Evolutionary conservation across 2,329 filamentous ascomycete species (phyloP), one percentile per base, ranked within the genome.

Genomic region (Trichoderma guizhouense): DNA sequence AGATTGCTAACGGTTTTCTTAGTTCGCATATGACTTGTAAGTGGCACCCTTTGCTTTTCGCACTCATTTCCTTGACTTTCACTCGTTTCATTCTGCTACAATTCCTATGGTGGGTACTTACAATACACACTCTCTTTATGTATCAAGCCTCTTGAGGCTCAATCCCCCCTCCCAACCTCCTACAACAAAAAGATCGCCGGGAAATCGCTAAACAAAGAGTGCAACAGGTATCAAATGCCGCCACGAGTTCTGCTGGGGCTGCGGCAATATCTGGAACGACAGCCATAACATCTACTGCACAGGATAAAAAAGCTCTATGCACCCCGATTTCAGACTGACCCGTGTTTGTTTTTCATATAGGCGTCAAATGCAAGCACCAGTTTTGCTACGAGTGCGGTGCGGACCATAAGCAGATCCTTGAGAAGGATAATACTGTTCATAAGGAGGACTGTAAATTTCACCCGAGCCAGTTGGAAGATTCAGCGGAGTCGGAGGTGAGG

Each of bases 11-110:
- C 74, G 1, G 4, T 9, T 30, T 9, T 32, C 69, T 32, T 57
- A 84, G 83, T 73, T 77, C 80, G 14, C 81, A 83, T 60, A 84
- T 84, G 80, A 82, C 77, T 66, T 84, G 83, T 84, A 81, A 80
- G 82, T 78, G 71, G 4, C 7, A 3, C 53, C 18, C n/a, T 43
- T 34, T 61, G 14, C n/a, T 69, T 36, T 24, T 51, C 36, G 8
- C n/a, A 7, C 30, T 60, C 67, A 3, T 30, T 12, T 51, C 66
- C 67, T 58, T 63, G 55, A 34, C 6, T 62, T 66, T 24, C n/a
- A 7, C 26, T 55, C 21, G 11, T 28, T 61, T 58, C 24, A 18
- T 32, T 63, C 15, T 58, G 11, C 26, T 69, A 34, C 47, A 58
- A 34, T 34, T 61, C 21, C 30, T 30, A 71, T 64, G 69, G 69